Percentiles rank a stretch among this genome's conserved stretches.
phyloP scores from a whole-genome alignment of 2,329 filamentous ascomycete genomes.

The Cercospora sojina region DNA sequence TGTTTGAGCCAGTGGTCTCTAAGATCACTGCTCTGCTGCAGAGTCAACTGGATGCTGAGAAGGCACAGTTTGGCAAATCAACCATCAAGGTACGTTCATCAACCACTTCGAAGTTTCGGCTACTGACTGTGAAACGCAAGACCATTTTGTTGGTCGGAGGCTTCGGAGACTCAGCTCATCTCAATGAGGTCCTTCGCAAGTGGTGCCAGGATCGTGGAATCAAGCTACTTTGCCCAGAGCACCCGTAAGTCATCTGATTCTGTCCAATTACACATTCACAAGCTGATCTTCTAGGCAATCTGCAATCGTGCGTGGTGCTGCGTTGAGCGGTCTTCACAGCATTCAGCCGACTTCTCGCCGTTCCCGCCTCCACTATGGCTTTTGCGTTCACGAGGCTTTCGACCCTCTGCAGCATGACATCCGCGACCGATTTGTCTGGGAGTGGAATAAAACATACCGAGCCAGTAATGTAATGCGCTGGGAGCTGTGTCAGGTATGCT shows the following conservation, averaged over 20 bases:
- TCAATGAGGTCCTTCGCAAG: conserved; percentile 1
- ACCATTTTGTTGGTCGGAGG: conserved; percentile 21
- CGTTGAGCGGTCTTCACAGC: conserved; percentile 12
- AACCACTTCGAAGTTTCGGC: neutral
- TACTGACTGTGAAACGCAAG: neutral
- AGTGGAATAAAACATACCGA: neutral
- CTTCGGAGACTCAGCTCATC: conserved; percentile 20
- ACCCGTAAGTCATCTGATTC: conserved; percentile 8
- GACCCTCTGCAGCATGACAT: conserved; percentile 9
- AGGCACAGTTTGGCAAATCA: neutral
- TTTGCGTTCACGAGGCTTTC: neutral
- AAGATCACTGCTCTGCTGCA: conserved; percentile 17
- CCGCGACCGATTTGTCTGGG: neutral
- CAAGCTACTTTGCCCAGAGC: conserved; percentile 11
- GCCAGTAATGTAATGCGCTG: neutral
- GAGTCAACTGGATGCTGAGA: conserved; percentile 19
- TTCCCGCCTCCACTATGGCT: conserved; percentile 18
- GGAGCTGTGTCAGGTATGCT: conserved; percentile 12
- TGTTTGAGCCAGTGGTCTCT: conserved; percentile 16
- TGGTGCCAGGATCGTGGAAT: conserved; percentile 11
- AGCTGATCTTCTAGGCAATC: conserved; percentile 10
- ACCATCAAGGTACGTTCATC: conserved; percentile 12
- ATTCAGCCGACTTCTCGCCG: conserved; percentile 20
- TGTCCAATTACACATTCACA: neutral
- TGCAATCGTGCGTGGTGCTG: conserved; percentile 23